Percentiles rank a stretch among this genome's conserved stretches.
Evolutionary conservation across 2,329 filamentous ascomycete genomes (phyloP).

Genomic region (Monosporascus sp.): DNA sequence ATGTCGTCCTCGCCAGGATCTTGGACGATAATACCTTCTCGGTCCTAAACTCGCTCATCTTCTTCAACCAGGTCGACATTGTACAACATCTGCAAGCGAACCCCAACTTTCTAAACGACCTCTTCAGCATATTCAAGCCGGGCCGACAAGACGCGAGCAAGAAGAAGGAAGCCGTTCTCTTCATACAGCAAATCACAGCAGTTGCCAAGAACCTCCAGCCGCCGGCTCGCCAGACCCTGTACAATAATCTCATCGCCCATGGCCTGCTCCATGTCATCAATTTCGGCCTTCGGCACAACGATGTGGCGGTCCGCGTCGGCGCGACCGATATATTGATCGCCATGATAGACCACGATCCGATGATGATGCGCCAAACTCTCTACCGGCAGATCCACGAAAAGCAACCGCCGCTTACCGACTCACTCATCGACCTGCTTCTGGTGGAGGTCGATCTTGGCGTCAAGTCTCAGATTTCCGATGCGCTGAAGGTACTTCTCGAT

Average conservation of each 20-base stretch:
- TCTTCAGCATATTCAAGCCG: slow-evolving; percentile 78
- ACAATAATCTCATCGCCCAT: slow-evolving; percentile 82
- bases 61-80: slow-evolving; percentile 98
- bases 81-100: slow-evolving; percentile 91
- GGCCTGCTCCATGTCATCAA: slow-evolving; percentile 87
- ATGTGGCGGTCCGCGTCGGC: slow-evolving; percentile 80
- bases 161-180: slow-evolving; percentile 90
- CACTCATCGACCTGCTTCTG: slow-evolving; percentile 83
- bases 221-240: slow-evolving; percentile 71
- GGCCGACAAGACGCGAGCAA: slow-evolving; percentile 60
- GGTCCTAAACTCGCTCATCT: slow-evolving; percentile 94
- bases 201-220: slow-evolving; percentile 94
- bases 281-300: slow-evolving; percentile 79
- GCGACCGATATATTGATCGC: slow-evolving; percentile 91
- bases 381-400: slow-evolving; percentile 89
- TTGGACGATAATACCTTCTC: slow-evolving; percentile 97
- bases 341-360: slow-evolving; percentile 90
- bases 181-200: slow-evolving; percentile 92
- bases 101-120: slow-evolving; percentile 68
- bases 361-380: slow-evolving; percentile 89
- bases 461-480: slow-evolving; percentile 91
- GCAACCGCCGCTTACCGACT: slow-evolving; percentile 80
- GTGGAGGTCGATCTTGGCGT: slow-evolving; percentile 90
- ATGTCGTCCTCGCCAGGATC: slow-evolving; percentile 94
- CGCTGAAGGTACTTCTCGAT: slow-evolving; percentile 89